Percentiles rank a stretch among this genome's conserved stretches.
phyloP scores from a whole-genome alignment of 768 basidiomycete genomes.

The Solioccasus polychromus region DNA sequence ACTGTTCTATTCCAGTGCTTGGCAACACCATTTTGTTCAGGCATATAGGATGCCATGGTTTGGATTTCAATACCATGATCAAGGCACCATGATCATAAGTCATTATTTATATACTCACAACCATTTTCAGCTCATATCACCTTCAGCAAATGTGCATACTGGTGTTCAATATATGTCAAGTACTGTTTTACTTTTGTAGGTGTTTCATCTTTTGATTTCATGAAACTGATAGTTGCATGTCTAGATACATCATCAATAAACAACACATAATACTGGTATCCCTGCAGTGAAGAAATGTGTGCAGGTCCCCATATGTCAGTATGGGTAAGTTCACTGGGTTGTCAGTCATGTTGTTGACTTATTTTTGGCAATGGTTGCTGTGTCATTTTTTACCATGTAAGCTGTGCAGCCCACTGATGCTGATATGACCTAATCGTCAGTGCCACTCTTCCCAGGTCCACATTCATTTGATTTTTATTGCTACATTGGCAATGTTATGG shows the following conservation, averaged over 20 bases:
- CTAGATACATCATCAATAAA: not conserved
- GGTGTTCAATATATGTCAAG: not conserved
- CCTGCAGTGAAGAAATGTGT: not conserved
- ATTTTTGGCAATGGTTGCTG: not conserved
- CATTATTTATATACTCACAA: conserved; percentile 5
- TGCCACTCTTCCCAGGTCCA: not conserved
- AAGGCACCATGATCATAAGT: not conserved
- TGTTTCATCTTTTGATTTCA: not conserved
- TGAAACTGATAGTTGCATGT: not conserved
- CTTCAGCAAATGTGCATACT: not conserved
- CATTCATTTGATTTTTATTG: not conserved
- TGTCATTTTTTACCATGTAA: not conserved
- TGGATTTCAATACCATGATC: too few species aligned
- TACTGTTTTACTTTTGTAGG: not conserved
- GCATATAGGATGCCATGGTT: too few species aligned
- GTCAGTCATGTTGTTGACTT: not conserved
- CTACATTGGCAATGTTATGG: not conserved
- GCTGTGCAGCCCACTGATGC: not conserved
- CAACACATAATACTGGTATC: not conserved
- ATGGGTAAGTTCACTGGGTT: too few species aligned
- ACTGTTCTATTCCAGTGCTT: too few species aligned
- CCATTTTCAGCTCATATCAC: conserved; percentile 30
- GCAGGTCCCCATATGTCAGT: too few species aligned
- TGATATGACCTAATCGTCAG: not conserved
- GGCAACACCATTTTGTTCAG: too few species aligned